Conservation (phyloP, 225 moss, liverwort and hornwort species). For the Asterella californica region DNA sequence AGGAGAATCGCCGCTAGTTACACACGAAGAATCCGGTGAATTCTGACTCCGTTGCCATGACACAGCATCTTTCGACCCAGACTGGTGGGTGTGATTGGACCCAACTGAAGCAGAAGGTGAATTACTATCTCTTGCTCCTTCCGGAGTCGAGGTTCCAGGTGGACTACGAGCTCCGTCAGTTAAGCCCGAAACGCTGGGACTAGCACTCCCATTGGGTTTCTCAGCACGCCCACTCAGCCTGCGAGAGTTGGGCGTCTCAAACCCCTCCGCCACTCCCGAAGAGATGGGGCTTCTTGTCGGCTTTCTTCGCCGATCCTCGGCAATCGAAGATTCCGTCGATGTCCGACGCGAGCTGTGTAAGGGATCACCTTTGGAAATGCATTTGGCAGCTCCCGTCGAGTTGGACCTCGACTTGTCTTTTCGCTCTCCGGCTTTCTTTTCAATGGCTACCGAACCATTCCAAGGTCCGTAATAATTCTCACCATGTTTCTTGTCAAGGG, state of each 20-base stretch:
- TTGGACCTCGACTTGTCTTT: neutral
- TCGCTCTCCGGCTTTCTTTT: slow-evolving; percentile 7
- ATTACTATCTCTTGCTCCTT: neutral
- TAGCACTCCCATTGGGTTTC: neutral
- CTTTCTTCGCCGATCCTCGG: slow-evolving; percentile 19
- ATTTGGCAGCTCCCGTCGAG: neutral
- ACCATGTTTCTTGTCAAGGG: slow-evolving; percentile 7
- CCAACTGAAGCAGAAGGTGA: slow-evolving; percentile 45
- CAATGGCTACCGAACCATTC: slow-evolving; percentile 19
- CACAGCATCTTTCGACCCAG: slow-evolving; percentile 21
- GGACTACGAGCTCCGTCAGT: slow-evolving; percentile 1
- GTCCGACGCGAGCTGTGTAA: slow-evolving; percentile 1
- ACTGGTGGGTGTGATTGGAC: slow-evolving; percentile 24
- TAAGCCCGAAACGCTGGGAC: neutral
- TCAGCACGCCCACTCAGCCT: neutral
- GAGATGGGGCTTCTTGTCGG: slow-evolving; percentile 13
- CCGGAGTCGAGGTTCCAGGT: neutral
- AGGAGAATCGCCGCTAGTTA: slow-evolving; percentile 1
- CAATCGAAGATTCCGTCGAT: neutral
- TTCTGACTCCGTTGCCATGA: neutral
- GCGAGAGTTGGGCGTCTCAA: neutral
- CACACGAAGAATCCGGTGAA: slow-evolving; percentile 10
- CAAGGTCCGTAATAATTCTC: slow-evolving; percentile 14
- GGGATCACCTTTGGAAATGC: neutral
- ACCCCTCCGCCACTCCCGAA: neutral